A percentile compares a stretch with the other conserved stretches of the same genome.
Evolutionary conservation across 73 alveolate genomes (phyloP).

Genomic region (Blepharisma stoltei): DNA sequence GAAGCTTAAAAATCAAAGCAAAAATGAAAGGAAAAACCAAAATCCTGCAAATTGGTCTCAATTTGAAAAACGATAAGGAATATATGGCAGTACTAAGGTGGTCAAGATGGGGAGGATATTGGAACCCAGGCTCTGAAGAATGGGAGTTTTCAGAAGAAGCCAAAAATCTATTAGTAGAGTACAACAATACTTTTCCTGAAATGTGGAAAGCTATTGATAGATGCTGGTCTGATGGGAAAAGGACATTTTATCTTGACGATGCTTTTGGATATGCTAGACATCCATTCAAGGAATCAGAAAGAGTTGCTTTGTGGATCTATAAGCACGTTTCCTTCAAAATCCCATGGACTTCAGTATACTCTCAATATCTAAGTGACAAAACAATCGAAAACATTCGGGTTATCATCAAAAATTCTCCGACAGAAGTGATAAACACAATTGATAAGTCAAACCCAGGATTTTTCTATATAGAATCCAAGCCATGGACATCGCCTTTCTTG

Average conservation of each 20-base stretch:
- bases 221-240: constrained; percentile 8
- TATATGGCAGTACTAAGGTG: constrained; percentile 14
- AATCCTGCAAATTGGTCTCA: constrained; percentile 10
- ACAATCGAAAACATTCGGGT: not conserved
- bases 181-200: not conserved
- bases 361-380: constrained; percentile 5
- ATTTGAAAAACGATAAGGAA: constrained; percentile 4
- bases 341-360: constrained; percentile 23
- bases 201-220: constrained; percentile 13
- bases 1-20: constrained; percentile 14
- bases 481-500: constrained; percentile 38
- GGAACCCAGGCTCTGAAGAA: not conserved
- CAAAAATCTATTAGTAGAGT: not conserved
- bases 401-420: not conserved
- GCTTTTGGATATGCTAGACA: not conserved
- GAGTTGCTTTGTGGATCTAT: constrained; percentile 23
- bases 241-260: constrained; percentile 17
- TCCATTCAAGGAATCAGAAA: constrained; percentile 5
- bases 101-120: constrained; percentile 31
- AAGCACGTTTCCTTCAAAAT: constrained; percentile 1
- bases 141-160: constrained; percentile 28
- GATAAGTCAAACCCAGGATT: not conserved
- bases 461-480: not conserved
- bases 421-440: not conserved
- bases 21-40: constrained; percentile 25